These are phyloP conservation scores for Cystobasidiaceae sp. DNA, from an alignment of 1,284 basidiomycete species.

Conservation along the genomic window DNA sequence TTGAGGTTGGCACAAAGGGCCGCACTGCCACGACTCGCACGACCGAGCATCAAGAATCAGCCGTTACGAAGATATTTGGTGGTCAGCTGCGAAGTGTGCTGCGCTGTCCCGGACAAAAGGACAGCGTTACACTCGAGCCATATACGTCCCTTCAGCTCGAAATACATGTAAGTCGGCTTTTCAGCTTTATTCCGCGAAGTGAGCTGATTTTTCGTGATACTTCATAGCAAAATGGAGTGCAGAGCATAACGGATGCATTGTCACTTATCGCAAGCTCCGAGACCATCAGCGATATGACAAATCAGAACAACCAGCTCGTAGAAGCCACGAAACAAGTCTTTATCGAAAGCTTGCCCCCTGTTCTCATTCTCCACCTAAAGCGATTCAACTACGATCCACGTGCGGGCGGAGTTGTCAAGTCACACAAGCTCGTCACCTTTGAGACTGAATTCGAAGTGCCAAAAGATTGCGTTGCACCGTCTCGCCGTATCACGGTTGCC, in stretches of 20 bases:
- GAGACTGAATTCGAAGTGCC: slow-evolving; percentile 70
- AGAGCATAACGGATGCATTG: slow-evolving; percentile 77
- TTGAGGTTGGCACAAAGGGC: slow-evolving; percentile 89
- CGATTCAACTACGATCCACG: slow-evolving; percentile 79
- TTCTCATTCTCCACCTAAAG: slow-evolving; percentile 88
- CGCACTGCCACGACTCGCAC: slow-evolving; percentile 74
- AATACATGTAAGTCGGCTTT: slow-evolving; percentile 61
- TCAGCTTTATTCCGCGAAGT: background rate
- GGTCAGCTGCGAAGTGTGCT: slow-evolving; percentile 87
- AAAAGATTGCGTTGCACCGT: slow-evolving; percentile 62
- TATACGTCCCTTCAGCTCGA: slow-evolving; percentile 86
- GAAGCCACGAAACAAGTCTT: slow-evolving; percentile 84
- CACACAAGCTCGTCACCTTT: slow-evolving; percentile 75
- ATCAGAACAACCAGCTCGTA: slow-evolving; percentile 57
- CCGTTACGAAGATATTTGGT: slow-evolving; percentile 86
- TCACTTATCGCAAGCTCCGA: slow-evolving; percentile 74
- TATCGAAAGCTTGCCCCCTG: slow-evolving; percentile 76
- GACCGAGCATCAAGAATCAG: slow-evolving; percentile 73
- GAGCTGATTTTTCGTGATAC: background rate
- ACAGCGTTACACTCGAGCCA: slow-evolving; percentile 85
- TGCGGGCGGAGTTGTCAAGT: slow-evolving; percentile 76
- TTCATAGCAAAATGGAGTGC: slow-evolving; percentile 65
- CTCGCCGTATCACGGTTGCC: slow-evolving; percentile 49
- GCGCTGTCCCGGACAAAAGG: slow-evolving; percentile 69
- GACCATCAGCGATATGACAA: slow-evolving; percentile 54